Evolutionary conservation across 768 basidiomycete genomes (phyloP).

Genomic region (Xerocomellus intermedius): DNA sequence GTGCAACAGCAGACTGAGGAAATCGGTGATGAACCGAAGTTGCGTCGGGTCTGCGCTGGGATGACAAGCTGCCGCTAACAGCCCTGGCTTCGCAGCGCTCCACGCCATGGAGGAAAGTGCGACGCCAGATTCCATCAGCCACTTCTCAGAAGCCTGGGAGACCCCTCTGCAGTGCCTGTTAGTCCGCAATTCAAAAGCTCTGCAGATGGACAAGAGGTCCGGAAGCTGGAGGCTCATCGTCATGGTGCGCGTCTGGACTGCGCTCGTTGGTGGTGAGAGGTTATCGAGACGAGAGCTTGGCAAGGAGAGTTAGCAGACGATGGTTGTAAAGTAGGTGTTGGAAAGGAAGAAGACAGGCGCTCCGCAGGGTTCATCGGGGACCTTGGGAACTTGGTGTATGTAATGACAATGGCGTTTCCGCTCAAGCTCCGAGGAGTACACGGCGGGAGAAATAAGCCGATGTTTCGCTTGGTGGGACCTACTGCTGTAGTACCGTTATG

Average conservation of each 20-base stretch:
- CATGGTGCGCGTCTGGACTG: conserved; percentile 3
- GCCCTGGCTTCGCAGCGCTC: conserved; percentile 40
- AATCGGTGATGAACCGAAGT: conserved; percentile 50
- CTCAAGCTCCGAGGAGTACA: conserved; percentile 20
- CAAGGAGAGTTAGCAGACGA: neutral
- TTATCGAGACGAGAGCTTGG: neutral
- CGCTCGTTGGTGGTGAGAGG: neutral
- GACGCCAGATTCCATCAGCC: conserved; percentile 25
- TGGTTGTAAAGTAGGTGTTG: conserved; percentile 5
- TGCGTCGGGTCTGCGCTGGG: conserved; percentile 59
- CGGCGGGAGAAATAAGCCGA: neutral
- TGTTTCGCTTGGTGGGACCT: conserved; percentile 5
- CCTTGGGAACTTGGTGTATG: conserved; percentile 12
- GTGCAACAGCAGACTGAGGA: conserved; percentile 44
- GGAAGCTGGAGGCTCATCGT: conserved; percentile 32
- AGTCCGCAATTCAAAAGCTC: conserved; percentile 25
- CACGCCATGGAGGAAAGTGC: conserved; percentile 21
- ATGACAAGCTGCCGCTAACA: conserved; percentile 58
- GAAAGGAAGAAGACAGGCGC: conserved; percentile 4
- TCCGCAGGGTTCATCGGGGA: neutral
- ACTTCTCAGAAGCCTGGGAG: conserved; percentile 30
- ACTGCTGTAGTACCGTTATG: neutral
- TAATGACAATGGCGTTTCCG: conserved; percentile 12
- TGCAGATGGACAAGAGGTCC: conserved; percentile 27
- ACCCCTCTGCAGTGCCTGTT: conserved; percentile 29